phyloP scores from a whole-genome alignment of 1,284 basidiomycete genomes.

The Trichosporon ovoides region DNA sequence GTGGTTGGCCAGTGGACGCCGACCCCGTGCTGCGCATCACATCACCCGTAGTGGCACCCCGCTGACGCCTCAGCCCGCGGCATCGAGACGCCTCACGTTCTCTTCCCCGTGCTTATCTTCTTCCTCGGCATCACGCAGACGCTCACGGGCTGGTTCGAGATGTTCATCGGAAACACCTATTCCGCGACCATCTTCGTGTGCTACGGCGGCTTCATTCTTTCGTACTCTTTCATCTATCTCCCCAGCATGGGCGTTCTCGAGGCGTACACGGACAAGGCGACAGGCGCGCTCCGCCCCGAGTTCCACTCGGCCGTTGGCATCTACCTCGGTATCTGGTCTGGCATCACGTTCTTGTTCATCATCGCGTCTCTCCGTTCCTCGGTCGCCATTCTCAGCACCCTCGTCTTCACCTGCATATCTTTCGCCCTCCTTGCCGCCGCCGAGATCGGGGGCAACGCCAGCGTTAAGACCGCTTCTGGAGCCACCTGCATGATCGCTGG shows the following conservation, averaged over 20 bases:
- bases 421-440: constrained; percentile 11
- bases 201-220: constrained; percentile 19
- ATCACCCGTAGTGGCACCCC: constrained; percentile 23
- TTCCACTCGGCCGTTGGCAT: constrained; percentile 15
- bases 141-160: constrained; percentile 22
- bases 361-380: constrained; percentile 21
- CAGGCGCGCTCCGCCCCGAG: constrained; percentile 18
- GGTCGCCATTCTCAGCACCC: constrained; percentile 17
- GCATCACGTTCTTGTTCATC: constrained; percentile 18
- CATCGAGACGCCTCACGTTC: constrained; percentile 9
- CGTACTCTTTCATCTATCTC: constrained; percentile 15
- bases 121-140: constrained; percentile 21
- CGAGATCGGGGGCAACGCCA: constrained; percentile 3
- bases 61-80: constrained; percentile 11
- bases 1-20: no score
- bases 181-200: constrained; percentile 20
- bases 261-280: constrained; percentile 14
- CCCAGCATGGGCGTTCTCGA: constrained; percentile 10
- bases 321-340: constrained; percentile 15
- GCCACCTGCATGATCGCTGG: constrained; percentile 12
- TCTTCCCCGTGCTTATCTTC: constrained; percentile 17
- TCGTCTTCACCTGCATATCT: constrained; percentile 10
- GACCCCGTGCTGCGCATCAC: no score
- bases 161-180: constrained; percentile 25
- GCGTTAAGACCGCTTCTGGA: constrained; percentile 9